phyloP scores from a whole-genome alignment of 2,329 filamentous ascomycete species.

The Penicillium sp. region DNA sequence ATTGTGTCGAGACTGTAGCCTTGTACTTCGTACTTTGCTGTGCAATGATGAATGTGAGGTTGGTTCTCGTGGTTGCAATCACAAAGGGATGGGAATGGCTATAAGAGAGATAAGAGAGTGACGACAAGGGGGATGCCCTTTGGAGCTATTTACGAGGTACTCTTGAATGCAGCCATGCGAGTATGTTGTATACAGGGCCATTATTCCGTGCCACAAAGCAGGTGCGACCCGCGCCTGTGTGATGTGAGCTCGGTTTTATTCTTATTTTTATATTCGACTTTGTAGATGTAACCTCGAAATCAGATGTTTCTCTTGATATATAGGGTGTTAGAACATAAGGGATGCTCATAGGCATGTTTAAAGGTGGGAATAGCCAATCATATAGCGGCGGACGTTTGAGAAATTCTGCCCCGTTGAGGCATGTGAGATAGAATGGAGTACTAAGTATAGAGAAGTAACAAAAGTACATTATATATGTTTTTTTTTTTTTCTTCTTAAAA shows the following conservation, averaged over 20 bases:
- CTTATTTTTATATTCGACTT: background rate
- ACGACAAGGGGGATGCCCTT: background rate
- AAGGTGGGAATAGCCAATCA: background rate
- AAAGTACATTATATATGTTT: background rate
- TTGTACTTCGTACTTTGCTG: background rate
- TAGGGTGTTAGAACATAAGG: background rate
- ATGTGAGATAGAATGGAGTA: constrained; percentile 1
- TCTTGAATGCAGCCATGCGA: constrained; percentile 1
- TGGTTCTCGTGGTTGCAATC: background rate
- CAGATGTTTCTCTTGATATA: background rate
- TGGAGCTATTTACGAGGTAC: background rate
- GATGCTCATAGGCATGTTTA: background rate
- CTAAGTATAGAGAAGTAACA: background rate
- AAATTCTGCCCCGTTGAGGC: background rate
- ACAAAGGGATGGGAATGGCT: background rate
- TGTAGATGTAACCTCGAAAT: background rate
- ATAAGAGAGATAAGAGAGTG: background rate
- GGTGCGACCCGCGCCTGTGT: constrained; percentile 6
- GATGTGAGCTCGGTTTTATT: background rate
- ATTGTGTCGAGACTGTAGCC: background rate
- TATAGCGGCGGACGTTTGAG: background rate
- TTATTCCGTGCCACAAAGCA: constrained; percentile 1
- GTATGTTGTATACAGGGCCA: background rate
- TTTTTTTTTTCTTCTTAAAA: background rate
- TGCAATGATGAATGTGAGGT: background rate